A percentile compares a stretch with the other conserved stretches of the same genome.
phyloP scores from a whole-genome alignment of 148 eudicot genomes.

The Nepenthes gracilis region DNA sequence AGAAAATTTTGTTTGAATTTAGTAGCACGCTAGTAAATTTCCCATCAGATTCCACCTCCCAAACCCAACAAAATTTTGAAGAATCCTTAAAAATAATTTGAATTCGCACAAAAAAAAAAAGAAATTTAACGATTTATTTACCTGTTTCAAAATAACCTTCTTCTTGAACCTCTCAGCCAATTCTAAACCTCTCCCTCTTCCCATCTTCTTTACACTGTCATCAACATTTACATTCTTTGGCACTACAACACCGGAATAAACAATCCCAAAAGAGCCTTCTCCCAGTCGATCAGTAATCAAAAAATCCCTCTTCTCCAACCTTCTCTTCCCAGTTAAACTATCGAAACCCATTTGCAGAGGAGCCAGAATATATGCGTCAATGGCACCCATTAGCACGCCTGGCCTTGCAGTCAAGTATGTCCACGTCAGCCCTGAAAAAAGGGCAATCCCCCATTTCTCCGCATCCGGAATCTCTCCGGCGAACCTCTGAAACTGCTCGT shows the following conservation, averaged over 20 bases:
- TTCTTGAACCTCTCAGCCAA: conserved; percentile 60
- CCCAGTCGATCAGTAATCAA: conserved; percentile 57
- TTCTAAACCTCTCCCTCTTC: conserved; percentile 17
- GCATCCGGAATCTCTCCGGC: conserved; percentile 41
- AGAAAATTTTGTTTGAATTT: too few species aligned
- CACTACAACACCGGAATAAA: conserved; percentile 72
- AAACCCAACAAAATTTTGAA: too few species aligned
- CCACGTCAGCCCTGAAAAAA: conserved; percentile 61
- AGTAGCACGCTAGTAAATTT: too few species aligned
- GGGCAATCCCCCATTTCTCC: conserved; percentile 57
- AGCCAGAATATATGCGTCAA: conserved; percentile 79
- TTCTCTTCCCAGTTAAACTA: conserved; percentile 55
- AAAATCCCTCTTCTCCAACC: conserved; percentile 57
- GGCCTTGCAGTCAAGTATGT: conserved; percentile 87
- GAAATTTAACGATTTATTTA: conserved; percentile 1
- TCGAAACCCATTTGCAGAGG: conserved; percentile 69
- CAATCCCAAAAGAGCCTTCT: conserved; percentile 91
- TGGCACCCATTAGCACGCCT: conserved; percentile 74
- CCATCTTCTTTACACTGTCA: conserved; percentile 26
- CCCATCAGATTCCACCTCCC: too few species aligned
- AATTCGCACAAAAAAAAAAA: neutral
- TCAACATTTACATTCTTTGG: conserved; percentile 50
- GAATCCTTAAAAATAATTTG: neutral
- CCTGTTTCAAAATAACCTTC: conserved; percentile 89
- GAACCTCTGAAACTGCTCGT: conserved; percentile 33